Conservation (phyloP, 192 early-diverging fungal species). For the Dissophora ornata region DNA sequence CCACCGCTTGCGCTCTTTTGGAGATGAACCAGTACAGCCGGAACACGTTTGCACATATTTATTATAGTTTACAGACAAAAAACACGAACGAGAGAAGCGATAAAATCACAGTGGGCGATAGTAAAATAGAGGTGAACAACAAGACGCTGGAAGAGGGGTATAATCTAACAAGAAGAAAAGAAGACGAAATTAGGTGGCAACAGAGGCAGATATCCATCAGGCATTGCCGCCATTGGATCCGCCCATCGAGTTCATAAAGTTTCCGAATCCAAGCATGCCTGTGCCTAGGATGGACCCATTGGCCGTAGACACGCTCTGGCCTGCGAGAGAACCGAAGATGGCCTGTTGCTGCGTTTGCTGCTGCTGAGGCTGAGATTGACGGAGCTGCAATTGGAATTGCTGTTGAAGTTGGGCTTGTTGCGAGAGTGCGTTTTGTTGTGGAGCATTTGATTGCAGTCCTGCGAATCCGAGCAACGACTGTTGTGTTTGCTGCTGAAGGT, state of each 20-base stretch:
- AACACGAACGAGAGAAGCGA: not conserved
- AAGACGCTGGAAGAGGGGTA: not conserved
- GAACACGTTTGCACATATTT: not conserved
- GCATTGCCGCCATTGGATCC: slow-evolving; percentile 13
- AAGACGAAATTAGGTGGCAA: too few relatives aligned
- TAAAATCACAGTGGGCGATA: too few relatives aligned
- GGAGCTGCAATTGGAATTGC: not conserved
- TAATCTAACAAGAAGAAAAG: not conserved
- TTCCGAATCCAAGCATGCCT: slow-evolving; percentile 21
- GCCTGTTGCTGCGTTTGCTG: slow-evolving; percentile 6
- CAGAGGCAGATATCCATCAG: not conserved
- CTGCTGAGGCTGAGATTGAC: not conserved
- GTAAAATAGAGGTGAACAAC: not conserved
- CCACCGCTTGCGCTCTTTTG: too few relatives aligned
- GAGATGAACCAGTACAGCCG: too few relatives aligned
- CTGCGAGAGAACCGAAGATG: not conserved
- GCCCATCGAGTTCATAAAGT: slow-evolving; percentile 19
- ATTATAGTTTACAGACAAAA: slow-evolving; percentile 11
- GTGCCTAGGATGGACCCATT: slow-evolving; percentile 19
- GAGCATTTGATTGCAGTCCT: slow-evolving; percentile 1
- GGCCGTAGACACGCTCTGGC: not conserved
- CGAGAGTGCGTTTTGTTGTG: slow-evolving; percentile 1
- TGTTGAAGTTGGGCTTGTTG: slow-evolving; percentile 1
- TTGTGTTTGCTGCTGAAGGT: slow-evolving; percentile 4
- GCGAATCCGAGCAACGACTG: slow-evolving; percentile 9